phyloP scores from a whole-genome alignment of 345 rosid species.

The Diplotaxis tenuifolia region DNA sequence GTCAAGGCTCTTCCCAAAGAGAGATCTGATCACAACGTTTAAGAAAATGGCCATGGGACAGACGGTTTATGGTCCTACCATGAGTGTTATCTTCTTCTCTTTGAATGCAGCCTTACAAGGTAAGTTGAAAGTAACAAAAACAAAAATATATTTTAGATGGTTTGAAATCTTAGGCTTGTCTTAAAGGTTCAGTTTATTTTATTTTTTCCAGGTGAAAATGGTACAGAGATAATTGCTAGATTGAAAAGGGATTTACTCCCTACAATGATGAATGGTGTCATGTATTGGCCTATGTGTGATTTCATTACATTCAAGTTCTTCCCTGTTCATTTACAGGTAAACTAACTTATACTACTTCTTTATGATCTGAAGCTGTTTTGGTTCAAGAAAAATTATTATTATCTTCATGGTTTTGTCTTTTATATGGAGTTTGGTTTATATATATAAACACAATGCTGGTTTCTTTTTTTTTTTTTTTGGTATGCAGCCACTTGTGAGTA shows the following conservation, averaged over 20 bases:
- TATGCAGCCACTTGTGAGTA: slow-evolving; percentile 81
- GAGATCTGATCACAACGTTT: slow-evolving; percentile 66
- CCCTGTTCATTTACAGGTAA: slow-evolving; percentile 94
- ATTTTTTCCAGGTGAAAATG: slow-evolving; percentile 88
- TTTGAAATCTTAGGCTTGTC: neutral
- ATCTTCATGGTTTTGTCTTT: neutral
- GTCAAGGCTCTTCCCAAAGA: slow-evolving; percentile 69
- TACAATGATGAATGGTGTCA: slow-evolving; percentile 62
- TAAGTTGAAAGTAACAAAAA: slow-evolving; percentile 21
- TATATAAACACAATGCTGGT: neutral
- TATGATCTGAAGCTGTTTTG: neutral
- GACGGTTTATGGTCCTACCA: slow-evolving; percentile 66
- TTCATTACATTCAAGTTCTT: slow-evolving; percentile 79
- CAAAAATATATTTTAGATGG: neutral
- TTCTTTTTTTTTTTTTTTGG: neutral
- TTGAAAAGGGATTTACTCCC: slow-evolving; percentile 80
- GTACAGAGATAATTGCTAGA: slow-evolving; percentile 63
- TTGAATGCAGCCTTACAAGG: slow-evolving; percentile 77
- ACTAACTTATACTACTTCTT: neutral
- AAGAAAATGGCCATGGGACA: slow-evolving; percentile 93
- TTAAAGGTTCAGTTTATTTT: too few relatives aligned
- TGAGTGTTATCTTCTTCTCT: slow-evolving; percentile 82
- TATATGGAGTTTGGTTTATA: neutral
- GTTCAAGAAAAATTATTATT: neutral
- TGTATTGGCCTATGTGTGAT: slow-evolving; percentile 97